phyloP scores from a whole-genome alignment of 2,329 filamentous ascomycete species.

The Esteya vermicola region DNA sequence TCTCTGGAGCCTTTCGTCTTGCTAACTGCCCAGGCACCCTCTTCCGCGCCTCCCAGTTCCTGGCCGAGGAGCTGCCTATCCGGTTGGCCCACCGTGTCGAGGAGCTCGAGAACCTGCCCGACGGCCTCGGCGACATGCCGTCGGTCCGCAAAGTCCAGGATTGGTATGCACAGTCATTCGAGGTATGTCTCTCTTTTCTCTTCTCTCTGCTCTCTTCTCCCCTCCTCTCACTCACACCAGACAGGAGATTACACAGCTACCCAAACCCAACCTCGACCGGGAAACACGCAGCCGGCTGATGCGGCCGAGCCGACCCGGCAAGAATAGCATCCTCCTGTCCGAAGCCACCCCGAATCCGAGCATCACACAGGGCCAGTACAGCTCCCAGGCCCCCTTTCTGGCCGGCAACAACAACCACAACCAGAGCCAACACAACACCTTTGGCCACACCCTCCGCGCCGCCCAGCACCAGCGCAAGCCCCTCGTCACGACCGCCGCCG shows the following conservation, averaged over 20 bases:
- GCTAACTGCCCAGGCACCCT: constrained; percentile 54
- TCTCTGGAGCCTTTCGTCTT: background rate
- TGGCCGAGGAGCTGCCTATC: constrained; percentile 95
- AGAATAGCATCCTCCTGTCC: constrained; percentile 44
- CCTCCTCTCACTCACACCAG: background rate
- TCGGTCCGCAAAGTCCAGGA: constrained; percentile 90
- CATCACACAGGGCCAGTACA: constrained; percentile 70
- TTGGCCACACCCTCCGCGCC: no score
- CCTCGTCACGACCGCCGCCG: constrained; percentile 15
- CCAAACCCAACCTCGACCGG: constrained; percentile 59
- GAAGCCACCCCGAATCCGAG: constrained; percentile 86
- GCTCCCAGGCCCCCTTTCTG: constrained; percentile 28
- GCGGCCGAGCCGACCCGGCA: constrained; percentile 47
- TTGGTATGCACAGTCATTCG: constrained; percentile 99
- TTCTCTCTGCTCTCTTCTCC: constrained; percentile 3
- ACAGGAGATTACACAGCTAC: constrained; percentile 81
- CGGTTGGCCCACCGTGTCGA: constrained; percentile 91
- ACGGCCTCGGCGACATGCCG: constrained; percentile 95
- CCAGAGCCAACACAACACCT: constrained; percentile 16
- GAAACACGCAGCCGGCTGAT: constrained; percentile 71
- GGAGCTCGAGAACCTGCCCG: constrained; percentile 80
- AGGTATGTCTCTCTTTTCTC: constrained; percentile 44
- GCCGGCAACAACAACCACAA: constrained; percentile 16
- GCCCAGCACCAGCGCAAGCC: no score
- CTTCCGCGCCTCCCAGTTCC: constrained; percentile 94